Evolutionary conservation across 352 stramenopile genomes (phyloP).

Genomic region (Blastocystis sp.): DNA sequence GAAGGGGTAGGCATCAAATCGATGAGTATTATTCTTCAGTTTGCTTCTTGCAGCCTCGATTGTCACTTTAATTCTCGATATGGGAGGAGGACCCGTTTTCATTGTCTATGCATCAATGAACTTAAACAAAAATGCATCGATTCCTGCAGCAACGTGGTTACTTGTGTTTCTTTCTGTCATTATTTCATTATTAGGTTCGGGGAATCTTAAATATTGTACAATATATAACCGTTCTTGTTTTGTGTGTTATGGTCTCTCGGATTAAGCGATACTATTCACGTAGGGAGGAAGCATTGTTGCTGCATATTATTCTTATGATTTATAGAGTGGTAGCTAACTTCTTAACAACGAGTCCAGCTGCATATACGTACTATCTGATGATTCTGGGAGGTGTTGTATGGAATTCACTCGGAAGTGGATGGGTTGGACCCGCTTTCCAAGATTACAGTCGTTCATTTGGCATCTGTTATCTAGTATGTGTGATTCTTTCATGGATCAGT

Average conservation of each 20-base stretch:
- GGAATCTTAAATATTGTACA: constrained; percentile 42
- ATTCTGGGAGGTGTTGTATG: constrained; percentile 37
- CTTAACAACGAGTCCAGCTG: background rate
- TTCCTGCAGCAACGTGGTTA: constrained; percentile 48
- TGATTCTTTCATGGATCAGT: constrained; percentile 42
- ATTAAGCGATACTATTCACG: constrained; percentile 15
- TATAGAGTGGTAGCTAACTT: constrained; percentile 27
- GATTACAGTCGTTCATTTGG: constrained; percentile 29
- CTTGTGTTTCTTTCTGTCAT: background rate
- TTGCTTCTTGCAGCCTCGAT: constrained; percentile 17
- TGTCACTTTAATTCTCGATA: constrained; percentile 23
- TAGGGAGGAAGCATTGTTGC: constrained; percentile 16
- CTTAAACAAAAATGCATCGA: background rate
- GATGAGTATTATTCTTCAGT: background rate
- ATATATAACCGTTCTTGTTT: constrained; percentile 10
- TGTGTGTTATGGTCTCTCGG: constrained; percentile 23
- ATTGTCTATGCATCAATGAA: constrained; percentile 54
- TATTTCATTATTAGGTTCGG: constrained; percentile 9
- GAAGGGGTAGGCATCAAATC: background rate
- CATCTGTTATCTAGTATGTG: constrained; percentile 48
- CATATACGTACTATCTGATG: constrained; percentile 22
- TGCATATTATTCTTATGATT: background rate
- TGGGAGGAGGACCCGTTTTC: constrained; percentile 40
- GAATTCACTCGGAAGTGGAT: constrained; percentile 33
- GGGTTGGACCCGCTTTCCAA: background rate